Evolutionary conservation across 352 stramenopile species (phyloP).

Genomic region (Pythium folliculosum): DNA sequence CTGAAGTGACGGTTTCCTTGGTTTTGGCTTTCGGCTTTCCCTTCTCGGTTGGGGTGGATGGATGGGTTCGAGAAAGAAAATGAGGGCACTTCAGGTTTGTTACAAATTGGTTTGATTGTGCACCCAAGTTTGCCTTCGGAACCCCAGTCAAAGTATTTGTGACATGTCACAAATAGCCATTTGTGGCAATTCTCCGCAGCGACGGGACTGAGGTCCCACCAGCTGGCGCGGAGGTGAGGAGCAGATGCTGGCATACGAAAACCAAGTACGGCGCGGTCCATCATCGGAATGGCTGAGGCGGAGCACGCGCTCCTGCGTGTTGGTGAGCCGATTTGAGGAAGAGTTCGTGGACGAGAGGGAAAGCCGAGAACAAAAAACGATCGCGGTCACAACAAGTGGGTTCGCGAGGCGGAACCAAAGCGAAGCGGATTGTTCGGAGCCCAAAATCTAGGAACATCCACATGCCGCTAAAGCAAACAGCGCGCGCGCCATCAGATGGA

Average conservation of each 20-base stretch:
- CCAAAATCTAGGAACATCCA: background rate
- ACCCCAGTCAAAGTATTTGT: conserved; percentile 13
- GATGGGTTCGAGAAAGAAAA: conserved; percentile 17
- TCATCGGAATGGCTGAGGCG: conserved; percentile 6
- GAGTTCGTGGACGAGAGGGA: conserved; percentile 1
- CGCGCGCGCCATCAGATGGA: background rate
- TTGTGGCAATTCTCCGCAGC: conserved; percentile 10
- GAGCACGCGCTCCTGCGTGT: conserved; percentile 2
- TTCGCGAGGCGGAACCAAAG: background rate
- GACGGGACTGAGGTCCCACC: conserved; percentile 4
- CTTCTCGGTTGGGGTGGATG: background rate
- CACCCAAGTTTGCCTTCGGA: conserved; percentile 7
- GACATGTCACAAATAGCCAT: conserved; percentile 20
- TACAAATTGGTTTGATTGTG: background rate
- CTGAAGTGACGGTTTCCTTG: conserved; percentile 9
- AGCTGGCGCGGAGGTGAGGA: background rate
- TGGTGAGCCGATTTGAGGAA: conserved; percentile 6
- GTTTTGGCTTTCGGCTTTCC: background rate
- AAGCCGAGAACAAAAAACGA: conserved; percentile 12
- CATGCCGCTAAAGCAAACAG: background rate
- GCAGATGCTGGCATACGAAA: background rate
- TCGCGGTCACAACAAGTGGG: background rate
- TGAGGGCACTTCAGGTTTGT: background rate
- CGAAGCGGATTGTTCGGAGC: background rate
- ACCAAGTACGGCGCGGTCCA: background rate